Evolutionary conservation across 352 stramenopile genomes (phyloP).

Genomic region (Saprolegnia diclina): DNA sequence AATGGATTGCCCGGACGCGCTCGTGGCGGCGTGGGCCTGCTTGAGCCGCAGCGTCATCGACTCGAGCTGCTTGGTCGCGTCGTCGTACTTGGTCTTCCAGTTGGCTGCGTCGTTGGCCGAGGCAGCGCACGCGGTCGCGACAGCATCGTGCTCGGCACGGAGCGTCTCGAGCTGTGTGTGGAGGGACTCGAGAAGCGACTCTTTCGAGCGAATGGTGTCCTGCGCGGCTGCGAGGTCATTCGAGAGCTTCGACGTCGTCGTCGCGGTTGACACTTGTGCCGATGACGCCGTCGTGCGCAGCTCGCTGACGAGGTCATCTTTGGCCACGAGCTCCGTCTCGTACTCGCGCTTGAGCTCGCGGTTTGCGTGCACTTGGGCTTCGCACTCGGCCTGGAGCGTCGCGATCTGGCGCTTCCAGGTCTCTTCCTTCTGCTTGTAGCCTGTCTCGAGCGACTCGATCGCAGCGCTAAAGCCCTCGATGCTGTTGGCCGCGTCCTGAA

Average conservation of each 20-base stretch:
- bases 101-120: not conserved
- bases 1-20: constrained; percentile 7
- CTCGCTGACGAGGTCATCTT: constrained; percentile 1
- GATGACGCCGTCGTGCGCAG: not conserved
- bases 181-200: not conserved
- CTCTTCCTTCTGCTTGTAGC: constrained; percentile 23
- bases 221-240: not conserved
- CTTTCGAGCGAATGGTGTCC: constrained; percentile 1
- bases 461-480: constrained; percentile 23
- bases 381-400: constrained; percentile 11
- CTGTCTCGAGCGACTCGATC: constrained; percentile 16
- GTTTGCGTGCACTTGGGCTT: constrained; percentile 12
- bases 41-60: not conserved
- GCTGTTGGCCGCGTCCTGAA: constrained; percentile 22
- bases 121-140: not conserved
- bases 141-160: not conserved
- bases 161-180: not conserved
- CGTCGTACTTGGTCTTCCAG: not conserved
- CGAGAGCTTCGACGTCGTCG: not conserved
- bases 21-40: not conserved
- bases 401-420: constrained; percentile 25
- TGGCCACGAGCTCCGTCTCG: not conserved
- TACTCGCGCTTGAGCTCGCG: not conserved
- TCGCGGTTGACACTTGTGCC: not conserved
- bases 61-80: not conserved